Evolutionary conservation across 2,329 filamentous ascomycete genomes (phyloP).

Genomic region (Curvularia sp.): DNA sequence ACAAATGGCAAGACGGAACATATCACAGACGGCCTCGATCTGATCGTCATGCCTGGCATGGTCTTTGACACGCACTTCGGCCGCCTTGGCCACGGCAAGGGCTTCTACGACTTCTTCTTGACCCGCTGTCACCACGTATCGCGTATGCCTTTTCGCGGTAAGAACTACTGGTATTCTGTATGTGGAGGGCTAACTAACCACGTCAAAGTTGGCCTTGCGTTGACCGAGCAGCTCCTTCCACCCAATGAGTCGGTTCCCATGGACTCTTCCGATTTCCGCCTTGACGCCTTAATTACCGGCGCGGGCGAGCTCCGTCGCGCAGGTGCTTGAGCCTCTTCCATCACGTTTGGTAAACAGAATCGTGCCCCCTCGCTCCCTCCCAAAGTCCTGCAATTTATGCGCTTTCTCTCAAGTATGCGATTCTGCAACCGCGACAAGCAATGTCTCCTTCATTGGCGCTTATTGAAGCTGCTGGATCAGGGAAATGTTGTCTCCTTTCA

Average conservation of each 20-base stretch:
- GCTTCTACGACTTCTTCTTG: conserved; percentile 96
- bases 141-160: conserved; percentile 67
- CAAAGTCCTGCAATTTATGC: conserved; percentile 8
- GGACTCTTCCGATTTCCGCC: conserved; percentile 75
- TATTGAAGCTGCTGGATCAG: conserved; percentile 66
- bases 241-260: conserved; percentile 73
- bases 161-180: conserved; percentile 47
- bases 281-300: conserved; percentile 79
- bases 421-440: conserved; percentile 6
- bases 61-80: conserved; percentile 81
- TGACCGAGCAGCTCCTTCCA: conserved; percentile 83
- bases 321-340: conserved; percentile 15
- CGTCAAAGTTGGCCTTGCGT: conserved; percentile 74
- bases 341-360: conserved; percentile 9
- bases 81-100: conserved; percentile 90
- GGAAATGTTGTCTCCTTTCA: conserved; percentile 89
- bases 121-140: conserved; percentile 69
- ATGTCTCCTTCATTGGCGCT: conserved; percentile 4
- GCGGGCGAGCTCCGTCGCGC: conserved; percentile 63
- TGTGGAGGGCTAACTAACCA: conserved; percentile 47
- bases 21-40: conserved; percentile 67
- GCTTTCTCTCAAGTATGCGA: conserved; percentile 16
- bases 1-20: conserved; percentile 47
- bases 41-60: conserved; percentile 91
- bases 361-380: conserved; percentile 3